phyloP scores from a whole-genome alignment of 257 asterid species.

The Solanum virginianum region DNA sequence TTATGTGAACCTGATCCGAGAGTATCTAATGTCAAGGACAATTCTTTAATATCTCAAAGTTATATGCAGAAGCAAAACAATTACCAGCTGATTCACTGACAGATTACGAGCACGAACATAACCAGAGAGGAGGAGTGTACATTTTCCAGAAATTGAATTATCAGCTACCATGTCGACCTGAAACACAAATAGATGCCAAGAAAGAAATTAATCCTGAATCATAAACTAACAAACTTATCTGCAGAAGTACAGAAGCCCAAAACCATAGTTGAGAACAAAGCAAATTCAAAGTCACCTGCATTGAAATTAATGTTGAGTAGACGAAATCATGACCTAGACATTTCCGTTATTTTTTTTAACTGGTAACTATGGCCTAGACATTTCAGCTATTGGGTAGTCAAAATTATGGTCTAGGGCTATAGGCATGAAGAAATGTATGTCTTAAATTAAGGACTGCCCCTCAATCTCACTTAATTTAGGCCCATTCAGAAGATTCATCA shows the following conservation, averaged over 20 bases:
- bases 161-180: conserved; percentile 62
- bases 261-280: background rate
- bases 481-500: background rate
- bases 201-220: background rate
- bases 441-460: background rate
- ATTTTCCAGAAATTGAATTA: conserved; percentile 31
- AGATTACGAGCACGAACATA: conserved; percentile 64
- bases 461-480: background rate
- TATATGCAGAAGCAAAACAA: conserved; percentile 5
- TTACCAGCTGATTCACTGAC: conserved; percentile 92
- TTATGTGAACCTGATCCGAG: conserved; percentile 71
- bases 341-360: background rate
- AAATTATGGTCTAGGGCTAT: background rate
- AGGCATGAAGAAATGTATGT: background rate
- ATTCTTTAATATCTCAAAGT: background rate
- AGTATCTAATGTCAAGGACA: conserved; percentile 1
- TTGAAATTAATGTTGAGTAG: background rate
- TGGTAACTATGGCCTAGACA: too few species aligned
- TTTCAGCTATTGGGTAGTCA: background rate
- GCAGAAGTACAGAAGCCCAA: background rate
- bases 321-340: background rate
- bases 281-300: background rate
- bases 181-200: background rate
- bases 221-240: background rate
- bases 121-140: conserved; percentile 76